These are phyloP conservation scores for Podila epicladia DNA, from an alignment of 192 early-diverging fungal species.

Conservation along the genomic window DNA sequence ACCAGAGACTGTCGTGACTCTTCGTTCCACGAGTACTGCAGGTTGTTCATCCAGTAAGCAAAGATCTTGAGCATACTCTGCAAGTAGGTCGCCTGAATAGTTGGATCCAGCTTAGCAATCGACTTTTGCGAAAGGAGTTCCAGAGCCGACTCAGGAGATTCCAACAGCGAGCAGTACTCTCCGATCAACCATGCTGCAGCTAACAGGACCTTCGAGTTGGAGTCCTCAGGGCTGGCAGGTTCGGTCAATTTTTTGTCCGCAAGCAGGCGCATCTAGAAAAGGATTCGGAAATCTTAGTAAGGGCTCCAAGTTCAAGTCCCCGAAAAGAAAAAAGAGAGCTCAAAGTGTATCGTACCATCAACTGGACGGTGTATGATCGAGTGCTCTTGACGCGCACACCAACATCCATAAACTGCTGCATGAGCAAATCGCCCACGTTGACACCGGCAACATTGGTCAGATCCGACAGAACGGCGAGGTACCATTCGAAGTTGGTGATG, in stretches of 20 bases:
- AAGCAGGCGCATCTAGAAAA: conserved; percentile 69
- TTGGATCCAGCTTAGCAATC: conserved; percentile 59
- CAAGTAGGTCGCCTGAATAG: conserved; percentile 74
- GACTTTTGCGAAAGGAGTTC: conserved; percentile 37
- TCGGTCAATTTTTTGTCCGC: conserved; percentile 70
- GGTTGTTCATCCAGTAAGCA: conserved; percentile 64
- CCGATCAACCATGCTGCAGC: conserved; percentile 94
- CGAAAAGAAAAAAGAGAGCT: not conserved
- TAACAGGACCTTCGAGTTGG: conserved; percentile 77
- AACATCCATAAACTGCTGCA: conserved; percentile 87
- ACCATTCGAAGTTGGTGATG: conserved; percentile 96
- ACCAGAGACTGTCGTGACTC: conserved; percentile 60
- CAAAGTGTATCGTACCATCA: conserved; percentile 64
- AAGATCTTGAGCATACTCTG: conserved; percentile 80
- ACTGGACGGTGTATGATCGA: conserved; percentile 75
- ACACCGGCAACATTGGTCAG: conserved; percentile 82
- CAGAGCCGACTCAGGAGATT: conserved; percentile 10
- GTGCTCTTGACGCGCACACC: conserved; percentile 89
- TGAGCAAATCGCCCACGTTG: conserved; percentile 75
- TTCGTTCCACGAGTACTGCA: conserved; percentile 61
- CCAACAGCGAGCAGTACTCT: conserved; percentile 79
- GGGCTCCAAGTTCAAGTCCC: not conserved
- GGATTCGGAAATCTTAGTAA: too few relatives aligned
- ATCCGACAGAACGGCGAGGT: conserved; percentile 82
- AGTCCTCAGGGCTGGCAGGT: conserved; percentile 63